Evolutionary conservation across 495 filamentous ascomycete species (phyloP), one percentile per base, ranked within the genome.

Genomic region (Penicillium canariense): DNA sequence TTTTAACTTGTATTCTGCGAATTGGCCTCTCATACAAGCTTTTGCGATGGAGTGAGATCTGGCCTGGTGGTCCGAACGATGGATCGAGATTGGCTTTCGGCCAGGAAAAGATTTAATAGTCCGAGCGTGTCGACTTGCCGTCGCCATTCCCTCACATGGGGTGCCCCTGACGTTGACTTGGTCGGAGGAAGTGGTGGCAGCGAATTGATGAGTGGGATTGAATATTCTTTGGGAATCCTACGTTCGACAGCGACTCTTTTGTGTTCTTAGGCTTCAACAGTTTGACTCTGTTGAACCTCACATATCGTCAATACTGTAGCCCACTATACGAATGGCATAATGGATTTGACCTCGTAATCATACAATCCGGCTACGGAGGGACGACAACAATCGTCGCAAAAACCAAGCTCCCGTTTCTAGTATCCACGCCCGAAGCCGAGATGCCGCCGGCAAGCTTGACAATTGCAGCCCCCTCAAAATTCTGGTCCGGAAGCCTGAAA

Each of bases 31-130:
- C 10, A 8, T n/a, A 45, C 22, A 55, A 55, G 46, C 53, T 50
- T 55, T 38, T 1, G 5, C 4, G 30, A 39, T 36, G n/a, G n/a
- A n/a, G n/a, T n/a, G n/a, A n/a, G n/a, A n/a, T n/a, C n/a, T n/a
- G n/a, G n/a, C n/a, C n/a, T n/a, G 30, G 9, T 17, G 32, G 26
- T 17, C 15, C 31, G 10, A 35, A 18, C 30, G 8, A 22, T 12
- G 14, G 28, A 27, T 44, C 30, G 9, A 22, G 25, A 22, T 49
- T 35, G 18, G n/a, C 30, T 3, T 48, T 36, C 25, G 50, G 32
- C 47, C 27, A 20, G 7, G 14, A 42, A 15, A 54, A 54, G 50
- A 54, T 59, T 54, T 50, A 54, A 54, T 50, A 59, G 51, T 45
- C 23, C 12, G 17, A 54, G 39, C 56, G 17, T 50, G 39, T 50